Evolutionary conservation across 192 early-diverging fungal species (phyloP).

Genomic region (Paraglomus brasilianum): DNA sequence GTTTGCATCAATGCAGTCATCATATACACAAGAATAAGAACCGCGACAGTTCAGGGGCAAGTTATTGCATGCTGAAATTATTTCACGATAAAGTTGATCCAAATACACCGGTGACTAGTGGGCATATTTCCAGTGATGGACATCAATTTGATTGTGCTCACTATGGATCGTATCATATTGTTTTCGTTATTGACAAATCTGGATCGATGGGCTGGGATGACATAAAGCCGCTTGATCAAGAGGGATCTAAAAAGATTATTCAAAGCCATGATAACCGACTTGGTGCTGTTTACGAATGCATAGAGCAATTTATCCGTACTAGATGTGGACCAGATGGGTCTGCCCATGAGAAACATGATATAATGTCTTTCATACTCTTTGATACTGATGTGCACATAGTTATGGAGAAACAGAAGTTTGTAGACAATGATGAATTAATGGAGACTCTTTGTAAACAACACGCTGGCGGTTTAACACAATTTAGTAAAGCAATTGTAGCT

Average conservation of each 20-base stretch:
- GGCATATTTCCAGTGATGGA: slow-evolving; percentile 34
- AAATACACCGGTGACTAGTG: not conserved
- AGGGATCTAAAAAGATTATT: not conserved
- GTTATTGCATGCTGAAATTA: slow-evolving; percentile 19
- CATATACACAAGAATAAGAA: slow-evolving; percentile 36
- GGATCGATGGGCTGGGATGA: slow-evolving; percentile 11
- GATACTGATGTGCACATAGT: not conserved
- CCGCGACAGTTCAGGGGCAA: not conserved
- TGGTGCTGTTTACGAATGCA: slow-evolving; percentile 32
- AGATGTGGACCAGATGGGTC: not conserved
- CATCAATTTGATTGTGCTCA: slow-evolving; percentile 35
- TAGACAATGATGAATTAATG: too few species aligned
- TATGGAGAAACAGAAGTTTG: slow-evolving; percentile 25
- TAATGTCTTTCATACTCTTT: slow-evolving; percentile 27
- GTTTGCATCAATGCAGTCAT: slow-evolving; percentile 36
- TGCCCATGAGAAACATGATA: slow-evolving; percentile 17
- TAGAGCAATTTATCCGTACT: slow-evolving; percentile 13
- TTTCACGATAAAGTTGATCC: slow-evolving; percentile 7
- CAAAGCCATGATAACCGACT: slow-evolving; percentile 28
- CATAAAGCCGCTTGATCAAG: not conserved
- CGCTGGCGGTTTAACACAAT: too few species aligned
- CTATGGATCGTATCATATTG: slow-evolving; percentile 26
- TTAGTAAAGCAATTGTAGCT: too few species aligned
- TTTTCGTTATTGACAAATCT: slow-evolving; percentile 31
- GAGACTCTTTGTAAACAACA: too few species aligned